A percentile compares a stretch with the other conserved stretches of the same genome.
These are phyloP conservation scores for Metarhizium sp. DNA, from an alignment of 2,329 filamentous ascomycete species.

Conservation along the genomic window DNA sequence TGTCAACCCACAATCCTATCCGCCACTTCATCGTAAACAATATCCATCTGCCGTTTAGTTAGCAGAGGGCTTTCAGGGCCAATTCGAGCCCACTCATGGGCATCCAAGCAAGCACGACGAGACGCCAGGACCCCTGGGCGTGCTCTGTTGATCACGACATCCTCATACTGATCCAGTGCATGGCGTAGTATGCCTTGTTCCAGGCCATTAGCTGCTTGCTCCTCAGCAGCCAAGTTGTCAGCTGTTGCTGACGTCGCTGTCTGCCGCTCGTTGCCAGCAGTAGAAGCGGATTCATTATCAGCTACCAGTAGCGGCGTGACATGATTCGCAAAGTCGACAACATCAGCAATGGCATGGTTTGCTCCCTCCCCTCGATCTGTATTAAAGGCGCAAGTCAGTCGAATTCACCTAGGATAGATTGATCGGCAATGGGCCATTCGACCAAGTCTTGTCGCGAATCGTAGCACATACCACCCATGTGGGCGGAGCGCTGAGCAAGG, in stretches of 20 bases:
- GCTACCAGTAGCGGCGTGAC: constrained; percentile 15
- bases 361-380: constrained; percentile 47
- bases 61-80: constrained; percentile 24
- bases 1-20: not conserved
- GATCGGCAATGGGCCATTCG: not conserved
- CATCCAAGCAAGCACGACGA: constrained; percentile 43
- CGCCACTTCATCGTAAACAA: constrained; percentile 19
- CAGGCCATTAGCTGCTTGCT: not conserved
- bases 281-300: not conserved
- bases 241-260: not conserved
- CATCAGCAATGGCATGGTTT: constrained; percentile 47
- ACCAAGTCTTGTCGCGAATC: not conserved
- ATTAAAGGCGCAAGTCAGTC: accelerated
- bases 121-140: constrained; percentile 39
- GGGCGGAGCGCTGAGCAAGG: too few species aligned
- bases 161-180: constrained; percentile 32
- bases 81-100: constrained; percentile 39
- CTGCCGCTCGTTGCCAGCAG: not conserved
- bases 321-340: constrained; percentile 30
- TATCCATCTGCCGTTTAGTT: constrained; percentile 25
- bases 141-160: constrained; percentile 30
- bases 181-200: constrained; percentile 11
- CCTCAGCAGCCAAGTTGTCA: not conserved
- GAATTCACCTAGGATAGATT: not conserved
- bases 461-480: not conserved